Evolutionary conservation across 371 early-diverging fungal genomes (phyloP).

Genomic region (Quaeritorhiza haematococci): DNA sequence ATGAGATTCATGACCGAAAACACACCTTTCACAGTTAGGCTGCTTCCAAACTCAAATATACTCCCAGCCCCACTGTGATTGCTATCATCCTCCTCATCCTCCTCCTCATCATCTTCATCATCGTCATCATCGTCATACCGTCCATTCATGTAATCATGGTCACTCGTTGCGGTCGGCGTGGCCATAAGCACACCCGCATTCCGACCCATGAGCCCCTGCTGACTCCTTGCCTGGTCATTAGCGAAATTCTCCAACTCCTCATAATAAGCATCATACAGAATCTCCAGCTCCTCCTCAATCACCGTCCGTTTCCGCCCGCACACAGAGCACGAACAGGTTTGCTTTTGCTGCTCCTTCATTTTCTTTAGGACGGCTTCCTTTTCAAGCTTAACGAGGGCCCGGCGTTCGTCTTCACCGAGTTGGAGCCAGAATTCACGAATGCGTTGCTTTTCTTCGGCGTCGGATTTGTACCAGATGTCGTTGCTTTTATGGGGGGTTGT

Average conservation of each 20-base stretch:
- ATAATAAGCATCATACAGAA: conserved; percentile 88
- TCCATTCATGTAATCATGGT: conserved; percentile 3
- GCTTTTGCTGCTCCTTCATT: conserved; percentile 90
- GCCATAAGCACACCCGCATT: too few relatives aligned
- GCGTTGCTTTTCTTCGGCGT: conserved; percentile 73
- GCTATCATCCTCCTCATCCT: conserved; percentile 43
- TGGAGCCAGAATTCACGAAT: conserved; percentile 90
- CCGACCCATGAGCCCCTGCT: too few relatives aligned
- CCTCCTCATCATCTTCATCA: conserved; percentile 47
- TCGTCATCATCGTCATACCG: conserved; percentile 48
- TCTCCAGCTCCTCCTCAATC: conserved; percentile 86
- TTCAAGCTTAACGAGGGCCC: conserved; percentile 78
- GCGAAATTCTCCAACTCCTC: conserved; percentile 86
- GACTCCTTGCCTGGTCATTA: conserved; percentile 51
- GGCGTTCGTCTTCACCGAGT: conserved; percentile 76
- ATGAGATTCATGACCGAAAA: not conserved
- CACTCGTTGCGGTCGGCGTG: not conserved
- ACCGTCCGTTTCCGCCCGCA: conserved; percentile 88
- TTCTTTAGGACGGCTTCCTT: conserved; percentile 86
- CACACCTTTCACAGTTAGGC: conserved; percentile 62
- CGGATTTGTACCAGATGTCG: conserved; percentile 69
- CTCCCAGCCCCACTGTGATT: conserved; percentile 32
- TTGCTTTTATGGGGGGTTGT: not conserved
- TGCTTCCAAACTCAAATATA: conserved; percentile 61
- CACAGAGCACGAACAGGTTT: conserved; percentile 81